Percentiles rank a stretch among this genome's conserved stretches.
These are phyloP conservation scores for Geotrichum histeridarum DNA, from an alignment of 1,139 yeast genomes.

Conservation along the genomic window DNA sequence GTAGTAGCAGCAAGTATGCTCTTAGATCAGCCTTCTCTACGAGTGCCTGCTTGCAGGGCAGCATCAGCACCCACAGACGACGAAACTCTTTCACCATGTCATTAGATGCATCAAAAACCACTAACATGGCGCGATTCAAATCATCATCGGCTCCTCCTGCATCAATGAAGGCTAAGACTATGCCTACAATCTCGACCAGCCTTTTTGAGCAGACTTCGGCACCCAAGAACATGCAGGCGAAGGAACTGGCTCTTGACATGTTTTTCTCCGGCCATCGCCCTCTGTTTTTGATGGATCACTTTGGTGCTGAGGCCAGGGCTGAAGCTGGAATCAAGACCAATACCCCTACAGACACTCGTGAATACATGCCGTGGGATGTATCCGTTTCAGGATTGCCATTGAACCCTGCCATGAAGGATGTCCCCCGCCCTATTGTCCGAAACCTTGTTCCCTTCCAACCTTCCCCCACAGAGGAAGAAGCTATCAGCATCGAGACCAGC, in stretches of 20 bases:
- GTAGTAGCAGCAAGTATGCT: conserved; percentile 4
- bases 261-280: conserved; percentile 35
- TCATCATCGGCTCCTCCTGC: conserved; percentile 21
- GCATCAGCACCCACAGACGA: conserved; percentile 11
- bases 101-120: conserved; percentile 6
- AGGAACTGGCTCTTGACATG: conserved; percentile 29
- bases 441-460: conserved; percentile 22
- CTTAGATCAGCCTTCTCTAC: conserved; percentile 6
- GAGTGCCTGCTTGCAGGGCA: neutral
- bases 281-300: conserved; percentile 25
- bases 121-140: conserved; percentile 10
- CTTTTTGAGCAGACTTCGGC: conserved; percentile 14
- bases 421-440: conserved; percentile 25
- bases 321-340: neutral
- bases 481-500: conserved; percentile 17
- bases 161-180: conserved; percentile 8
- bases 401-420: conserved; percentile 25
- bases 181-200: conserved; percentile 9
- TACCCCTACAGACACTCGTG: conserved; percentile 13
- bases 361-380: conserved; percentile 25
- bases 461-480: conserved; percentile 19
- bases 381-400: conserved; percentile 23
- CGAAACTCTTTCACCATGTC: conserved; percentile 17
- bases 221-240: conserved; percentile 14
- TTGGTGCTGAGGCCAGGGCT: conserved; percentile 10